Percentiles rank a stretch among this genome's conserved stretches.
Conservation (phyloP, 2,329 filamentous ascomycete species). For the Epichloe baconii region DNA sequence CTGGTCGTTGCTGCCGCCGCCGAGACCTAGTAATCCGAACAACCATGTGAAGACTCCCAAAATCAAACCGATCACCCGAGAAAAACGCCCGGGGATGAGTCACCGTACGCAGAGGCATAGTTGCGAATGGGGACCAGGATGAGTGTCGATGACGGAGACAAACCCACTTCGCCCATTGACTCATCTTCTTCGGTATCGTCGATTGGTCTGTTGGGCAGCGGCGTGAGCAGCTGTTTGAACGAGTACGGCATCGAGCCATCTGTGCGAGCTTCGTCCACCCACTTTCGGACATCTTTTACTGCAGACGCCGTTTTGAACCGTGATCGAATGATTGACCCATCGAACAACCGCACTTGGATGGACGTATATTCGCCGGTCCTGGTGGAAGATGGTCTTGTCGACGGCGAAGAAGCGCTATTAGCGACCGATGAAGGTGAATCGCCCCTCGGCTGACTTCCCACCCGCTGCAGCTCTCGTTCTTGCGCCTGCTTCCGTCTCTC, state of each 20-base stretch:
- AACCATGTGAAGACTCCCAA: constrained; percentile 24
- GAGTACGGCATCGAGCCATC: constrained; percentile 55
- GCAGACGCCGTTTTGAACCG: constrained; percentile 54
- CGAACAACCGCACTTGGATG: constrained; percentile 70
- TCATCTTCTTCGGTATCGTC: constrained; percentile 62
- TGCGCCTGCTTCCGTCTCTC: constrained; percentile 48
- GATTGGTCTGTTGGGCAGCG: constrained; percentile 61
- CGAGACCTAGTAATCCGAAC: constrained; percentile 18
- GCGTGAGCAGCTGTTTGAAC: constrained; percentile 74
- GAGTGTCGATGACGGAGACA: constrained; percentile 69
- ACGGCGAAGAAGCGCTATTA: constrained; percentile 19
- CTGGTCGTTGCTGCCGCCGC: background rate
- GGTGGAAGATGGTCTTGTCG: constrained; percentile 17
- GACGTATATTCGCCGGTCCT: constrained; percentile 26
- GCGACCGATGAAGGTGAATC: constrained; percentile 18
- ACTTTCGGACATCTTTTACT: constrained; percentile 57
- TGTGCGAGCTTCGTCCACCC: constrained; percentile 55
- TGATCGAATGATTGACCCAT: constrained; percentile 65
- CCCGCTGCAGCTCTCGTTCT: constrained; percentile 30
- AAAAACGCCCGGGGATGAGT: constrained; percentile 13
- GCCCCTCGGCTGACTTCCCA: constrained; percentile 15
- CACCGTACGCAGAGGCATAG: constrained; percentile 28
- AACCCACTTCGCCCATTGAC: constrained; percentile 53
- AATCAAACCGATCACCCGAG: constrained; percentile 18
- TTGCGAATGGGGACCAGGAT: constrained; percentile 60